Base-by-base conservation (phyloP, 805 yeast genomes). In the Saccharomycopsis fermentans region DNA sequence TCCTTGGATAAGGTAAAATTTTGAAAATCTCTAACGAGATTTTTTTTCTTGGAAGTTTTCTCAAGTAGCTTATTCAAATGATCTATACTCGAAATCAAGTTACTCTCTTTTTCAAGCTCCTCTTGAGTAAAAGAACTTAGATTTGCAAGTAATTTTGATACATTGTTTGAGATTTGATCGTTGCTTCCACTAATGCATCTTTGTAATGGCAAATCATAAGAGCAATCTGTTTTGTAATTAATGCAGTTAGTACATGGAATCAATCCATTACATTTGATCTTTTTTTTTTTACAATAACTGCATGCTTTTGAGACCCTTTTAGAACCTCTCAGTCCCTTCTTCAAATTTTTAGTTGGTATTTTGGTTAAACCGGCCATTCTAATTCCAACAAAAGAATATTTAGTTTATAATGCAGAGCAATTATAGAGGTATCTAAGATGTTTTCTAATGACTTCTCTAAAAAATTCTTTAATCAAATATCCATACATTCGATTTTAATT, bases 231-330 rank as follows among this genome's bases (percentile, higher is more conserved):
- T 34, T 67, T 67, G 55, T 71, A 72, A 26, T 63, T 67, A 9
- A 64, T 21, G 57, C 81, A 78, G 58, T 76, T 78, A 3, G 68
- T 62, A 62, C 81, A 78, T 0, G 81, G 81, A 5, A 60, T 61
- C 26, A 67, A 68, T 2, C 81, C 81, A 58, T 77, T 77, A 64
- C 81, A 78, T 58, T 76, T 75, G 1, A 78, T 76, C 58, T 81
- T 68, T 55, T 73, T 71, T 55, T 70, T 71, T 59, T 76, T 75
- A 65, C 81, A 78, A 19, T 70, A 66, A 62, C 77, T 81, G 63
- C 81, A 78, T 1, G 81, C 81, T 47, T 77, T 65, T n/a, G 68
- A 61, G n/a, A 66, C 66, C 3, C 70, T 63, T 4, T 43, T 43
- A 6, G 29, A 43, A 19, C n/a, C 19, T 16, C 19, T 37, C 19